Conservation (phyloP, 495 filamentous ascomycete genomes). For the Daldinia caldariorum region DNA sequence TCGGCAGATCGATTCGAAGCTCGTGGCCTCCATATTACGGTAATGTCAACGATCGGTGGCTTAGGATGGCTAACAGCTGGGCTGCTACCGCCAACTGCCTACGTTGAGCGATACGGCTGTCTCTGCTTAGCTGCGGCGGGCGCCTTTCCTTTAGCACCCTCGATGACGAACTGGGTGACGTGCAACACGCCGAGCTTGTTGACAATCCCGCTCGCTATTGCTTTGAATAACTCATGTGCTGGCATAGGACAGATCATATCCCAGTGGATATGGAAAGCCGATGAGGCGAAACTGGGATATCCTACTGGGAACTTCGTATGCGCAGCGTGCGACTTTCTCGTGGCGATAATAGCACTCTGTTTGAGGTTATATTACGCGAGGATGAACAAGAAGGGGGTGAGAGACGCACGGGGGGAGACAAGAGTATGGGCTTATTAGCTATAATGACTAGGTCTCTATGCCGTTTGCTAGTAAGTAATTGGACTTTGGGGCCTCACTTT, state of each 20-base stretch:
- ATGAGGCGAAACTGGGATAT: constrained; percentile 59
- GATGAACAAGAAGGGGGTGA: constrained; percentile 30
- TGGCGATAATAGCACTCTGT: constrained; percentile 28
- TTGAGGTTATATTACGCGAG: constrained; percentile 29
- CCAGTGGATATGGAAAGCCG: constrained; percentile 62
- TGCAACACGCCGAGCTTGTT: constrained; percentile 33
- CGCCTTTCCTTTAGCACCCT: constrained; percentile 29
- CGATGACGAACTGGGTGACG: constrained; percentile 31
- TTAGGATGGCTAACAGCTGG: constrained; percentile 33
- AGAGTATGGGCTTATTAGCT: constrained; percentile 37
- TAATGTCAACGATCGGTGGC: constrained; percentile 28
- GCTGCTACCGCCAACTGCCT: constrained; percentile 29
- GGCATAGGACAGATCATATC: constrained; percentile 39
- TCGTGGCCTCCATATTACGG: constrained; percentile 22
- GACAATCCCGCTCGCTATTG: constrained; percentile 35
- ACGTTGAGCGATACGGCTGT: constrained; percentile 34
- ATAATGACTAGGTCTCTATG: no score
- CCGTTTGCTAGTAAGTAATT: no score
- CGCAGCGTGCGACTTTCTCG: constrained; percentile 50
- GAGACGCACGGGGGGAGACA: constrained; percentile 29
- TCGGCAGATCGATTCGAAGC: constrained; percentile 34
- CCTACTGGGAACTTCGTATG: constrained; percentile 66
- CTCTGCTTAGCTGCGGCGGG: constrained; percentile 32
- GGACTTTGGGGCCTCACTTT: no score
- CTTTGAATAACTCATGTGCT: constrained; percentile 35